Conservation (phyloP, 108 stramenopile genomes). For the Conticribra weissflogii region DNA sequence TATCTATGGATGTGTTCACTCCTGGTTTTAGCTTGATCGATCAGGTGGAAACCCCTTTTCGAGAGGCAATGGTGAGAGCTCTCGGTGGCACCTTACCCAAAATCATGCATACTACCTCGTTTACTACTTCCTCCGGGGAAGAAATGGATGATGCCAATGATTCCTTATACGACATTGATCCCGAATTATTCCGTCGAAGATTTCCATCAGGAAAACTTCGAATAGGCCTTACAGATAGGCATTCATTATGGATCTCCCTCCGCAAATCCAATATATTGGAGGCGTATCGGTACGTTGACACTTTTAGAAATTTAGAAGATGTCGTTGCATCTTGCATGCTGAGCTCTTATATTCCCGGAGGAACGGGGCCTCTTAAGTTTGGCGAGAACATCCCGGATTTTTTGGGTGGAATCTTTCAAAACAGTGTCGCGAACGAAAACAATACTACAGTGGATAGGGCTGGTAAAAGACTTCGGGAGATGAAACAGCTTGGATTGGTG, state of each 20-base stretch:
- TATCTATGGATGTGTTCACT: slow-evolving; percentile 51
- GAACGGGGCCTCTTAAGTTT: slow-evolving; percentile 51
- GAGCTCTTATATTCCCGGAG: slow-evolving; percentile 70
- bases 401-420: slow-evolving; percentile 20
- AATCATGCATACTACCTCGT: neutral
- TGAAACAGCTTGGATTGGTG: slow-evolving; percentile 48
- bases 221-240: slow-evolving; percentile 67
- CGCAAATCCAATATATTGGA: slow-evolving; percentile 31
- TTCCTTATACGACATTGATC: slow-evolving; percentile 44
- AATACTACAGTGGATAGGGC: slow-evolving; percentile 43
- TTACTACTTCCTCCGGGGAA: neutral
- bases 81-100: slow-evolving; percentile 36
- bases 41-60: slow-evolving; percentile 53
- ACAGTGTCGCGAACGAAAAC: neutral
- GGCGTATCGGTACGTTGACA: slow-evolving; percentile 66
- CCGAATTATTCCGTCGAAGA: slow-evolving; percentile 43
- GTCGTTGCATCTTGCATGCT: slow-evolving; percentile 58
- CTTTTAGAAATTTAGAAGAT: slow-evolving; percentile 59
- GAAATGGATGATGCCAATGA: neutral
- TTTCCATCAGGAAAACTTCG: slow-evolving; percentile 39
- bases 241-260: slow-evolving; percentile 43
- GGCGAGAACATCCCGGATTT: slow-evolving; percentile 24
- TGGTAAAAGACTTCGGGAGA: slow-evolving; percentile 38
- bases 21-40: slow-evolving; percentile 75
- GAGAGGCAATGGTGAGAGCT: slow-evolving; percentile 31